Evolutionary conservation across 2,329 filamentous ascomycete genomes (phyloP).

Genomic region (Pseudopithomyces chartarum): DNA sequence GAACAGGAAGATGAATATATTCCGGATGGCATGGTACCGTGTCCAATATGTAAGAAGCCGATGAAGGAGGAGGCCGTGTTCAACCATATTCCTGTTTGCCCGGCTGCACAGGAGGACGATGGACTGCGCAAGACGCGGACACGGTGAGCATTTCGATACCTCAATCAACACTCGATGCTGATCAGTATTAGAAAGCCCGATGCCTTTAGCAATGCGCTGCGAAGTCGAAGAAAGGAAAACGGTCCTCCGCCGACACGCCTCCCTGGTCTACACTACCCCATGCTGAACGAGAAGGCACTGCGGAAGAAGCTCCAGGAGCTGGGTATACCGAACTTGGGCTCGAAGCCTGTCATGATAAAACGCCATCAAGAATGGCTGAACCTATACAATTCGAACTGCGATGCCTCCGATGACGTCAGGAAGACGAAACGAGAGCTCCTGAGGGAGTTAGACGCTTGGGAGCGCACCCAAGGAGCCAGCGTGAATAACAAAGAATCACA

Average conservation of each 20-base stretch:
- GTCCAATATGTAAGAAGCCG: constrained; percentile 77
- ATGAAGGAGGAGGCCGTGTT: constrained; percentile 84
- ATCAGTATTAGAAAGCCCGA: constrained; percentile 22
- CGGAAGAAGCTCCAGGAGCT: constrained; percentile 82
- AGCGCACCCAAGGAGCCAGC: constrained; percentile 74
- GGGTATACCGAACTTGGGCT: constrained; percentile 74
- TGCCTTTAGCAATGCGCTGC: constrained; percentile 26
- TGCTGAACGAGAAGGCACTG: constrained; percentile 79
- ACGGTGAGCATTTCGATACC: constrained; percentile 23
- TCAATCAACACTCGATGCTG: background rate
- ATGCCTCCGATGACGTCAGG: constrained; percentile 67
- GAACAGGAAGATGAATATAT: constrained; percentile 51
- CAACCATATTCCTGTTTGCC: constrained; percentile 76
- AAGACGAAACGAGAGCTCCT: constrained; percentile 73
- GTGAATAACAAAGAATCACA: constrained; percentile 46
- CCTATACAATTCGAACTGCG: constrained; percentile 96
- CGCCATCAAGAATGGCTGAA: constrained; percentile 94
- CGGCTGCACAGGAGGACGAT: constrained; percentile 40
- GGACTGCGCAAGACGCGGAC: constrained; percentile 36
- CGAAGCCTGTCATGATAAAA: constrained; percentile 71
- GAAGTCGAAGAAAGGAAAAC: constrained; percentile 39
- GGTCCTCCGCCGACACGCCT: constrained; percentile 53
- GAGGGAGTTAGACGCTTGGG: constrained; percentile 83
- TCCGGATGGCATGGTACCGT: constrained; percentile 75
- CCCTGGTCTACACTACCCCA: constrained; percentile 81